These are phyloP conservation scores for Rhizopus delemar DNA, from an alignment of 371 early-diverging fungal species.

Conservation along the genomic window DNA sequence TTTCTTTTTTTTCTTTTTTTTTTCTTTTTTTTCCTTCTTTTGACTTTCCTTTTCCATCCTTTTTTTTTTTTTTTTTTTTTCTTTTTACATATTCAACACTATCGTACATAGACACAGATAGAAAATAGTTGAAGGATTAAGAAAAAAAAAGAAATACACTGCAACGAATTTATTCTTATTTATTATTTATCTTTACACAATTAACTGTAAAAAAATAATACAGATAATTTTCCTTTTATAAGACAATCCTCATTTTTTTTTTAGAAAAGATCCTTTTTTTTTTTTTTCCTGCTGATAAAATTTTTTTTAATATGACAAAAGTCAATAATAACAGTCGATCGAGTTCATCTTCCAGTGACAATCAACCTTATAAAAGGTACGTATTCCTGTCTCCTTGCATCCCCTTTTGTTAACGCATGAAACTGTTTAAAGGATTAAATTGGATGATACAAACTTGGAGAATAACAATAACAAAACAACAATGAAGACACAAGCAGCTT, in stretches of 20 bases:
- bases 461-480: neutral
- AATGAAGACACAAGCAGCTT: conserved; percentile 65
- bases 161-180: neutral
- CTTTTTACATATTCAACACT: too few relatives aligned
- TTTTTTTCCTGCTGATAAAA: neutral
- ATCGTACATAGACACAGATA: too few relatives aligned
- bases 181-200: too few relatives aligned
- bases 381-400: neutral
- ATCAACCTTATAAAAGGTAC: conserved; percentile 22
- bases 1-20: too few relatives aligned
- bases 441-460: conserved; percentile 2
- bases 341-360: conserved; percentile 12
- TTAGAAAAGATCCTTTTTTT: neutral
- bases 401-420: neutral
- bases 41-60: too few relatives aligned
- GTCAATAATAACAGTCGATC: conserved; percentile 22
- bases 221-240: conserved; percentile 7
- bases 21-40: too few relatives aligned
- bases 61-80: too few relatives aligned
- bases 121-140: neutral
- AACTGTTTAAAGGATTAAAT: conserved; percentile 14
- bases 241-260: conserved; percentile 1
- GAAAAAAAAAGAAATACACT: too few relatives aligned
- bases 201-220: neutral
- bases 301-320: neutral